Evolutionary conservation across 768 basidiomycete genomes (phyloP).

Genomic region (Pholiota conissans): DNA sequence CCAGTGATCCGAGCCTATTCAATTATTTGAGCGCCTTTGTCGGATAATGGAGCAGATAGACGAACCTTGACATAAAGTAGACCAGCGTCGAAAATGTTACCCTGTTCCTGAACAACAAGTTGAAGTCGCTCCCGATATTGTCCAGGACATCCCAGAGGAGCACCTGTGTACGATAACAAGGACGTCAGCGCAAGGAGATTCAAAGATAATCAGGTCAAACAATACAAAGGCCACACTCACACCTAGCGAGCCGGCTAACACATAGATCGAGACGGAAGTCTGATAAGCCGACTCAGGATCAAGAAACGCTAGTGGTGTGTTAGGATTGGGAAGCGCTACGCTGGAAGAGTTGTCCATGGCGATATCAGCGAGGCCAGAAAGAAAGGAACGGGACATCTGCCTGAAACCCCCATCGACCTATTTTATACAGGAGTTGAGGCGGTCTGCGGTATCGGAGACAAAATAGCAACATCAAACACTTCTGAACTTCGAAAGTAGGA

Average conservation of each 20-base stretch:
- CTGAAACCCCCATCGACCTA: neutral
- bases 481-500: neutral
- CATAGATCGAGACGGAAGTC: slow-evolving; percentile 9
- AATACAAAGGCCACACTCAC: neutral
- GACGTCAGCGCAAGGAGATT: no score
- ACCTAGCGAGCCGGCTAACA: slow-evolving; percentile 13
- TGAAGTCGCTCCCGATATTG: slow-evolving; percentile 8
- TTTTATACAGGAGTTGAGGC: neutral
- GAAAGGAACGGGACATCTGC: neutral
- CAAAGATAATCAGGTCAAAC: no score
- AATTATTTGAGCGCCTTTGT: neutral
- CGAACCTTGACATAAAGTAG: slow-evolving; percentile 10
- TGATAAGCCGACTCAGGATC: slow-evolving; percentile 11
- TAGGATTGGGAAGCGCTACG: slow-evolving; percentile 11
- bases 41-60: neutral
- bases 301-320: slow-evolving; percentile 13
- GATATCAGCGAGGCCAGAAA: no score
- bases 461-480: neutral
- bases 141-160: slow-evolving; percentile 14
- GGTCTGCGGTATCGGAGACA: neutral
- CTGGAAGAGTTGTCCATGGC: neutral
- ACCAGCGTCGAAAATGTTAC: slow-evolving; percentile 9
- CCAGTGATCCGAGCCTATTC: slow-evolving; percentile 4
- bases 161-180: slow-evolving; percentile 5
- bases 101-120: slow-evolving; percentile 3